These are phyloP conservation scores for Atkinsonella hypoxylon DNA, from an alignment of 2,329 filamentous ascomycete species.

Conservation along the genomic window DNA sequence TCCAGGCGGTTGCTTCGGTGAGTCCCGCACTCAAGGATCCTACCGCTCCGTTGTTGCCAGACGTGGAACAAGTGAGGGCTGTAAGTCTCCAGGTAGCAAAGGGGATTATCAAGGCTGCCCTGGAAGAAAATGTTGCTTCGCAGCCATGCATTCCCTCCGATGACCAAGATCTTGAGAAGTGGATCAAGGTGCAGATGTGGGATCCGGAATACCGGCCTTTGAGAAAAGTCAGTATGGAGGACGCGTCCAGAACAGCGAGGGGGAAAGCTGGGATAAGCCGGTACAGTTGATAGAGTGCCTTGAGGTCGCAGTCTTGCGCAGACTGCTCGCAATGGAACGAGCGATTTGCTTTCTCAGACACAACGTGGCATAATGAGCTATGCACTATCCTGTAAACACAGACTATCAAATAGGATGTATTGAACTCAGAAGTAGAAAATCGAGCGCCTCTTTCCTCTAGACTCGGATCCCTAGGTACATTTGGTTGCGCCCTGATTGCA, in stretches of 20 bases:
- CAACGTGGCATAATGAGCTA: too few relatives aligned
- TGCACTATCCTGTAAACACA: too few relatives aligned
- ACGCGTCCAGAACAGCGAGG: constrained; percentile 44
- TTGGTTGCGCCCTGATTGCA: not conserved
- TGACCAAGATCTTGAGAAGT: constrained; percentile 48
- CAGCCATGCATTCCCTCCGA: constrained; percentile 50
- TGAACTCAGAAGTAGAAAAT: too few relatives aligned
- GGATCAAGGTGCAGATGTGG: constrained; percentile 76
- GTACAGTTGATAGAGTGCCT: constrained; percentile 15
- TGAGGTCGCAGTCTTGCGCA: not conserved
- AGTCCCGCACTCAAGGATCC: constrained; percentile 57
- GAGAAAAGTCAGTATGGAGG: constrained; percentile 38
- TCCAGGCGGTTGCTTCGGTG: constrained; percentile 57
- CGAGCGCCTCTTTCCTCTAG: not conserved
- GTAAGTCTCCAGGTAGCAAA: constrained; percentile 69
- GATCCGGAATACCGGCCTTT: constrained; percentile 55
- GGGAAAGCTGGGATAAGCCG: constrained; percentile 21
- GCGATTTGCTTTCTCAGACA: too few relatives aligned
- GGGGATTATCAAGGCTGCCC: constrained; percentile 60
- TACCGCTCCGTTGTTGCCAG: constrained; percentile 58
- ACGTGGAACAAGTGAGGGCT: constrained; percentile 59
- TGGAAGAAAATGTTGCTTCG: constrained; percentile 56
- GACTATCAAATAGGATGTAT: too few relatives aligned
- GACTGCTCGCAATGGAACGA: too few relatives aligned
- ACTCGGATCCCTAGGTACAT: not conserved